Evolutionary conservation across 805 yeast genomes (phyloP), one percentile per base, ranked within the genome.

Genomic region (Zygotorulaspora danielsina): DNA sequence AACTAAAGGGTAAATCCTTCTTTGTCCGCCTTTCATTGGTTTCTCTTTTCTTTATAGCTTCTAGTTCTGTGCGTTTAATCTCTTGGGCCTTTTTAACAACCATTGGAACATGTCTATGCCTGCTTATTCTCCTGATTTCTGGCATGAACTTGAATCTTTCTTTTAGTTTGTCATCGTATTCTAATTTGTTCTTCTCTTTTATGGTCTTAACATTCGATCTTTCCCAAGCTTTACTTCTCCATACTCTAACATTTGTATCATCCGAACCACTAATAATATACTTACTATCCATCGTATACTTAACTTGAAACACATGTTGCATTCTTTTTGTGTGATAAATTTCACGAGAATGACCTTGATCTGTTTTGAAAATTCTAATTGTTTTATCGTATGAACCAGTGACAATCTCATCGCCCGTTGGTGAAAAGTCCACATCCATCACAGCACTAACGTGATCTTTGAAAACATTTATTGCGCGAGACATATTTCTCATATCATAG

Each of bases 391-490:
- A 93, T 0, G 96, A 84, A 12, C 96, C 97, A 1, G 96, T 83
- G 4, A 88, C 97, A 22, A 93, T 68, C 64, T 90, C 97, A 59
- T 88, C 88, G 52, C 99, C 99, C 1, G 97, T 89, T 28, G 98
- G 98, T 8, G 95, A 78, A 58, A 85, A 93, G 65, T 93, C 98
- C 28, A 93, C 79, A 61, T 85, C 95, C 79, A 90, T 75, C 8
- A 93, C 95, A 0, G 97, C 96, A 34, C 95, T 82, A 27, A 90
- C 96, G 63, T 93, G 99, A 64, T 88, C 97, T 66, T 90, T 88
- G 65, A 75, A 86, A 9, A 94, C 87, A 50, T 88, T 89, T 36
- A 82, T 62, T 1, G 97, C 81, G 40, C 85, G 73, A 32, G 72
- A 72, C 76, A 94, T 71, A 57, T 89, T 85, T 61, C 99, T 74